Evolutionary conservation across 1,139 yeast species (phyloP).

Genomic region (Candida tropicalis): DNA sequence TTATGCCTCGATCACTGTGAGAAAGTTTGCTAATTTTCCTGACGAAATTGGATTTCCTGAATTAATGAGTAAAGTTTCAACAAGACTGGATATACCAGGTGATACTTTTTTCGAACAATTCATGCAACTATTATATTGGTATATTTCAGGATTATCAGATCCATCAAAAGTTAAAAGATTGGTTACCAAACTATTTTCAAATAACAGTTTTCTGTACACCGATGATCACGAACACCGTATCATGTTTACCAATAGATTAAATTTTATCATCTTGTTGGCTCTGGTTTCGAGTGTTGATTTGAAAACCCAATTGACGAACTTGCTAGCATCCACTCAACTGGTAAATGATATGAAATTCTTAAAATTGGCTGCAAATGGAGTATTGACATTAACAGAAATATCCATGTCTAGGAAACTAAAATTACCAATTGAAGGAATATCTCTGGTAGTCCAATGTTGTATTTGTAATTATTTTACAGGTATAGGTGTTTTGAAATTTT

Average conservation of each 20-base stretch:
- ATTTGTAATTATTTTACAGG: slow-evolving; percentile 15
- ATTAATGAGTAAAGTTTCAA: slow-evolving; percentile 26
- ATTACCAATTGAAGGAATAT: slow-evolving; percentile 27
- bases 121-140: slow-evolving; percentile 37
- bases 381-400: slow-evolving; percentile 23
- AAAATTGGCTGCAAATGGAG: slow-evolving; percentile 27
- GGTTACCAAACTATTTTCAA: slow-evolving; percentile 40
- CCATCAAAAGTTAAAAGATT: slow-evolving; percentile 33
- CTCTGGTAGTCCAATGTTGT: slow-evolving; percentile 19
- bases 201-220: slow-evolving; percentile 38
- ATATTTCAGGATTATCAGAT: slow-evolving; percentile 32
- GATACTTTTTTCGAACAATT: slow-evolving; percentile 41
- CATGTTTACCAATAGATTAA: slow-evolving; percentile 42
- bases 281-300: slow-evolving; percentile 41
- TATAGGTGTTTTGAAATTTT: slow-evolving; percentile 23
- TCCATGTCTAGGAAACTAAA: slow-evolving; percentile 16
- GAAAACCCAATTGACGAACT: slow-evolving; percentile 29
- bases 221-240: slow-evolving; percentile 27
- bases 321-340: slow-evolving; percentile 26
- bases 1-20: slow-evolving; percentile 31
- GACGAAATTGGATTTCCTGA: slow-evolving; percentile 35
- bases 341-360: slow-evolving; percentile 30
- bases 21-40: slow-evolving; percentile 41
- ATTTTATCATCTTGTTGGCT: slow-evolving; percentile 35
- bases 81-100: slow-evolving; percentile 37